Base-by-base conservation (phyloP, 2,329 filamentous ascomycete species). In the Sporothrix pseudoabietina region DNA sequence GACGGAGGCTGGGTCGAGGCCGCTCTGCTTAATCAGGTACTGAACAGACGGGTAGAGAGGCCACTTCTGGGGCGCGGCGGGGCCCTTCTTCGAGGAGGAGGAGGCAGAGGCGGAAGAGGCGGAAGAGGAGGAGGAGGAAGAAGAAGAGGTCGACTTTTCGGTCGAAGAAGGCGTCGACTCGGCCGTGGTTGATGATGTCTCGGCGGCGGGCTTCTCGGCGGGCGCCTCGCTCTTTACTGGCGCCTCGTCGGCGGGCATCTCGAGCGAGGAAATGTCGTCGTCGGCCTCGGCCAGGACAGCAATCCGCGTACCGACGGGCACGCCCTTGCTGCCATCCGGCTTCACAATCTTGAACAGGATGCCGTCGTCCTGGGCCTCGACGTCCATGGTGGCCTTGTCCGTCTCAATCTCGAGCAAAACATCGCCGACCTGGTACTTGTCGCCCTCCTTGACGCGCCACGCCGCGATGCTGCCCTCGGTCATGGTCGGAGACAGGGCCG, bases 341-440 rank as follows among this genome's bases (percentile, higher is more conserved):
- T 90, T 85, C 79, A 90, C 88, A 78, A 97, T 95, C 86, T 96
- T 97, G 80, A 94, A 90, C 82, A 97, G 84, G 77, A 95, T 85
- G 61, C 94, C 94, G 80, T 97, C 93, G 59, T 97, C 94, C 83
- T 96, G 94, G 44, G 94, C 94, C 85, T 97, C 94, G 26, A 97
- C 94, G 78, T 97, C 94, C 93, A 97, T 97, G 71, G 93, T 92
- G 70, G 94, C 94, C 86, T 97, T 97, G 83, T 97, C 94, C 74
- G 94, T 97, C 84, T 97, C 94, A 80, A 97, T 96, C 83, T 97
- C 94, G 74, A 97, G 89, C 72, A 97, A 86, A 41, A 97, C 93
- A 81, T 97, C 94, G 77, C 94, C 94, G 73, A 93, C 92, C 69
- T 88, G 86, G 82, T 94, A 97, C 70, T 89, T 87, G 77, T 96